A percentile compares a stretch with the other conserved stretches of the same genome.
Evolutionary conservation across 2,329 filamentous ascomycete species (phyloP).

Genomic region (Colletotrichum liaoningense): DNA sequence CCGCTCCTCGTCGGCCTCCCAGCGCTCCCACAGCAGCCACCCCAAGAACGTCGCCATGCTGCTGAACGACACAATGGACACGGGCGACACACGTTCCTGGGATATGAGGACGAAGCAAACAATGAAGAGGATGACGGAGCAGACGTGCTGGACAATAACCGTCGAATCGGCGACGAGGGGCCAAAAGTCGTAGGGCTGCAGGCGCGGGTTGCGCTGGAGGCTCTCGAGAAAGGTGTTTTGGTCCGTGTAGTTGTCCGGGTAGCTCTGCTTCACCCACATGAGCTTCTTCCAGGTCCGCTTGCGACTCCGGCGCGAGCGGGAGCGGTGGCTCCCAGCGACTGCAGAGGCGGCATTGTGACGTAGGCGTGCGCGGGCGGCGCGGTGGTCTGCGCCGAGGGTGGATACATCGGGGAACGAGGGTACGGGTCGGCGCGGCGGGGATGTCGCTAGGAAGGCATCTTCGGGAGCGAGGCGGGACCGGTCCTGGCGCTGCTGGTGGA

Average conservation of each 20-base stretch:
- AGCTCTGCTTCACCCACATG: constrained; percentile 97
- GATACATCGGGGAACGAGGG: constrained; percentile 39
- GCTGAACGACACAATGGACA: constrained; percentile 88
- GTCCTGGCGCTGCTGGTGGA: constrained; percentile 54
- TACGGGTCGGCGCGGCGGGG: constrained; percentile 67
- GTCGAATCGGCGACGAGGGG: constrained; percentile 94
- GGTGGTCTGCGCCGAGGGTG: constrained; percentile 38
- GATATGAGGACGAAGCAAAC: constrained; percentile 94
- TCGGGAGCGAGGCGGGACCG: constrained; percentile 82
- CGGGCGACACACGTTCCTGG: constrained; percentile 86
- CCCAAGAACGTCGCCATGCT: constrained; percentile 85
- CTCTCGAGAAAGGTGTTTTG: constrained; percentile 96
- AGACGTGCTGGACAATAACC: constrained; percentile 96
- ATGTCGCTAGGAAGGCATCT: constrained; percentile 79
- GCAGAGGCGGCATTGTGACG: constrained; percentile 35
- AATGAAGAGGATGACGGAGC: constrained; percentile 92
- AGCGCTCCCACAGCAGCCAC: constrained; percentile 92
- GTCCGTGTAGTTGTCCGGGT: constrained; percentile 99
- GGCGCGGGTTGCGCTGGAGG: constrained; percentile 90
- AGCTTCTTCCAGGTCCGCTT: constrained; percentile 92
- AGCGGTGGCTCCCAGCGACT: constrained; percentile 58
- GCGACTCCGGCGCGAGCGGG: constrained; percentile 74
- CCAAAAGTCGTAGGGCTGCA: constrained; percentile 98
- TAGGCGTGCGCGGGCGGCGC: constrained; percentile 24
- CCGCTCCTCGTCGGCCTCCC: constrained; percentile 75